Evolutionary conservation across 2,329 filamentous ascomycete genomes (phyloP).

Genomic region (Talaromyces funiculosus): DNA sequence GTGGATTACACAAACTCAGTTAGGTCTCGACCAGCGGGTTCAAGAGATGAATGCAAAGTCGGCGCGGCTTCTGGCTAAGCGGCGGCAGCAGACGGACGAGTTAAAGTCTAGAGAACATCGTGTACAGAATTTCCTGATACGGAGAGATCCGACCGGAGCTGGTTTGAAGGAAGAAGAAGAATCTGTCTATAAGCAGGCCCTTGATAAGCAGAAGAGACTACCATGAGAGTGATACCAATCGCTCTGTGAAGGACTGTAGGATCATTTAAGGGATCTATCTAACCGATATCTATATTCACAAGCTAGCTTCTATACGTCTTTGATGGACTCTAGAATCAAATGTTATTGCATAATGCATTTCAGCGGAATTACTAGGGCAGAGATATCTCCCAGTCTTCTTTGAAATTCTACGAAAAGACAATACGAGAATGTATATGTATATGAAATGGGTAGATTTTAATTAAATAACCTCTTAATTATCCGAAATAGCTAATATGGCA

Average conservation of each 20-base stretch:
- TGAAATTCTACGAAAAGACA: neutral
- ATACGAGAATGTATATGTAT: neutral
- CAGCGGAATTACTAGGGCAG: no score
- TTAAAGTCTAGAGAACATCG: slow-evolving; percentile 52
- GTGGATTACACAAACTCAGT: slow-evolving; percentile 58
- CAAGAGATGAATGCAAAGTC: slow-evolving; percentile 62
- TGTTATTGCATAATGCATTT: no score
- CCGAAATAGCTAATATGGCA: neutral
- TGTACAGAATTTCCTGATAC: slow-evolving; percentile 70
- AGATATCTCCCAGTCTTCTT: neutral
- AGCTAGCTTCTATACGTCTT: no score
- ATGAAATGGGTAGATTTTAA: neutral
- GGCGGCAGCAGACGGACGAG: slow-evolving; percentile 48
- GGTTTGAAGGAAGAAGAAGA: slow-evolving; percentile 42
- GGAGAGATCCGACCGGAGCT: slow-evolving; percentile 56
- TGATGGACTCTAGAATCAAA: no score
- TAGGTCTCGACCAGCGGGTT: slow-evolving; percentile 59
- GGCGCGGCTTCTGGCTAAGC: slow-evolving; percentile 50
- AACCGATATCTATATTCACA: no score
- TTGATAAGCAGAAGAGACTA: slow-evolving; percentile 19
- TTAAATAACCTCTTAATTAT: neutral
- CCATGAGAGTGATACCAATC: no score
- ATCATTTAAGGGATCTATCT: no score
- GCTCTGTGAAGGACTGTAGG: no score
- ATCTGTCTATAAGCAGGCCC: slow-evolving; percentile 33